Evolutionary conservation across 2,329 filamentous ascomycete species (phyloP), one percentile per base, ranked within the genome.

Genomic region (Trichoderma sp.): DNA sequence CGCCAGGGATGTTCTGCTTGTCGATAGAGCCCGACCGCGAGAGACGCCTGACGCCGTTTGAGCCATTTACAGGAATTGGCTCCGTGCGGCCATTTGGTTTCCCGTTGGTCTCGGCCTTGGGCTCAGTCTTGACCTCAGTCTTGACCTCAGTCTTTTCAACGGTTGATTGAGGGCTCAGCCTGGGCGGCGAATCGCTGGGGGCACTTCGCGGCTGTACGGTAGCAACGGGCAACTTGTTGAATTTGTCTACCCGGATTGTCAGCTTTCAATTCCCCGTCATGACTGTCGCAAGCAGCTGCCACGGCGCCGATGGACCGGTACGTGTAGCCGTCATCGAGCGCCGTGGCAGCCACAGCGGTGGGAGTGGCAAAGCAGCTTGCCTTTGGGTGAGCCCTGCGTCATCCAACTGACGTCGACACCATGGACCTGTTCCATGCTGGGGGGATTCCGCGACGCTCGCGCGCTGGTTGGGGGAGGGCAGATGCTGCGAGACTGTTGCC

Each of bases 381-480:
- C 92, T 90, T 91, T 93, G 71, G 89, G 88, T 73, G 90, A 88
- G 76, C 92, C 91, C 80, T 95, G 91, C 73, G 86, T 86, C 83
- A 96, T 91, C 93, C 93, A 97, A 80, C 91, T 93, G 76, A 96
- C 92, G 80, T 97, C 93, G 75, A 96, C 87, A 72, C 90, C 90
- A 78, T 93, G 89, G 72, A 92, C 87, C 73, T 91, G 89, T 80
- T 94, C 92, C 92, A 94, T 94, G 70, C 72, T 82, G 76, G 59
- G 58, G n/a, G 64, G 52, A 60, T 27, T 67, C 48, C 56, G 50
- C 60, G 57, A 59, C 64, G 67, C 67, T 56, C 57, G 67, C 50
- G 42, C 54, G 67, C 50, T 12, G 37, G 17, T 64, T 25, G 22
- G 19, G 15, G 25, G 25, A 48, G 13, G 19, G 15, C 17, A 32